These are phyloP conservation scores for Gossypium anomalum DNA, from an alignment of 345 rosid species.

Conservation along the genomic window DNA sequence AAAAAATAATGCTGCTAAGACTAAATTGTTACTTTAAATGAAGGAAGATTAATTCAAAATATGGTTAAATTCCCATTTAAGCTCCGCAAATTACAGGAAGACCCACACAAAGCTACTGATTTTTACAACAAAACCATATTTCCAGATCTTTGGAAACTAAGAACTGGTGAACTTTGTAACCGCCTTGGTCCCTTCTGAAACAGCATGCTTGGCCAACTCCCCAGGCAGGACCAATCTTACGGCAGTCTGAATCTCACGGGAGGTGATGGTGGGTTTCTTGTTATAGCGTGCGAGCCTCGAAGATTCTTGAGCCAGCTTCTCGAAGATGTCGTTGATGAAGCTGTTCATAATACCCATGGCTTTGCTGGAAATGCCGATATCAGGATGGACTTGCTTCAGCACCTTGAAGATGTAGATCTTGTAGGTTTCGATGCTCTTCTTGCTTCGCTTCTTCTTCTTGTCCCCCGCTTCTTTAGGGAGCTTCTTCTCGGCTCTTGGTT, in stretches of 20 bases:
- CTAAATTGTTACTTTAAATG: too few relatives aligned
- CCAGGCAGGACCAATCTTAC: constrained; percentile 34
- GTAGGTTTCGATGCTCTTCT: constrained; percentile 40
- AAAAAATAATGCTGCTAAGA: too few relatives aligned
- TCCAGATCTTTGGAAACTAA: background rate
- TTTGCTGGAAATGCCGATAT: constrained; percentile 39
- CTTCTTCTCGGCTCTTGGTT: constrained; percentile 33
- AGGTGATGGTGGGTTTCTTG: constrained; percentile 41
- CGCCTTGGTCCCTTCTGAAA: constrained; percentile 38
- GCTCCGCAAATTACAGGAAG: background rate
- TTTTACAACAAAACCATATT: background rate
- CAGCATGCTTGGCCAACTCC: constrained; percentile 36
- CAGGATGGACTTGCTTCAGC: constrained; percentile 38
- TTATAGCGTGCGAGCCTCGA: constrained; percentile 29
- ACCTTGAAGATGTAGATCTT: constrained; percentile 45
- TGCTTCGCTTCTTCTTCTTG: constrained; percentile 33
- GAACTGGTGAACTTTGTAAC: constrained; percentile 38
- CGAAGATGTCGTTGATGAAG: constrained; percentile 38
- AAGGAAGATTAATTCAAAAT: too few relatives aligned
- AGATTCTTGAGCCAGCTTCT: constrained; percentile 38
- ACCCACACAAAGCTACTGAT: background rate
- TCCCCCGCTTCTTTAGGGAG: constrained; percentile 29
- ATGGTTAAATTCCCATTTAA: too few relatives aligned
- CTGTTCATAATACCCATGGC: constrained; percentile 30
- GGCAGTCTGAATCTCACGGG: constrained; percentile 39